Base-by-base conservation (phyloP, 495 filamentous ascomycete genomes). In the Aeminium ludgeri region DNA sequence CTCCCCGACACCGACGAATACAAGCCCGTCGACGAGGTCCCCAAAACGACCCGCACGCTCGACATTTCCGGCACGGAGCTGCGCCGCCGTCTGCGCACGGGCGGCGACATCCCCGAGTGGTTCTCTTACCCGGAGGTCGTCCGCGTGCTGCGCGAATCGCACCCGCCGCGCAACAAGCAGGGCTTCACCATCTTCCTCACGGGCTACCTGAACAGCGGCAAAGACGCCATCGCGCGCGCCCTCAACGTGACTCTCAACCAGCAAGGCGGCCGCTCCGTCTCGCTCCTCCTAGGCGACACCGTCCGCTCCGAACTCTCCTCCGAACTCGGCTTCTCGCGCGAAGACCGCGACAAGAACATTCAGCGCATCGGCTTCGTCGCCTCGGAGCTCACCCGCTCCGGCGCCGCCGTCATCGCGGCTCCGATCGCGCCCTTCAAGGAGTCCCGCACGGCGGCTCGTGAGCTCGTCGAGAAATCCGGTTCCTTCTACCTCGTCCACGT, bases 41-140 rank as follows among this genome's bases (percentile, higher is more conserved):
- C 75, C 52, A 60, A 72, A 42, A 86, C 86, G 37, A 68, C 78
- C 50, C 79, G 86, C 53, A 96, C 91, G 17, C 76, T 95, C 40
- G 87, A 97, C 69, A 96, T 97, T 64, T 89, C 82, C 40, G 89
- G 89, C 43, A 93, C 85, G 20, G 89, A 97, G 65, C 80, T 97
- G 51, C 86, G 89, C 49, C 72, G 76, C 38, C 80, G 89, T 46
- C 73, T 97, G 38, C 76, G 83, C 51, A 86, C 78, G 39, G 89
- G 89, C 41, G 78, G 76, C 47, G 84, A 92, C 48, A 97, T 97
- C 55, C 89, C 89, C 42, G 85, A 91, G 60, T 97, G 89, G 89
- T 97, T 97, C 72, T 96, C 89, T 16, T 97, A 97, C 66, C 86
- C 91, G 43, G 91, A 97, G 66, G 91, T 97, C 48, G 89, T 97